Base-by-base conservation (phyloP, 192 early-diverging fungal species). In the Podila epicladia region DNA sequence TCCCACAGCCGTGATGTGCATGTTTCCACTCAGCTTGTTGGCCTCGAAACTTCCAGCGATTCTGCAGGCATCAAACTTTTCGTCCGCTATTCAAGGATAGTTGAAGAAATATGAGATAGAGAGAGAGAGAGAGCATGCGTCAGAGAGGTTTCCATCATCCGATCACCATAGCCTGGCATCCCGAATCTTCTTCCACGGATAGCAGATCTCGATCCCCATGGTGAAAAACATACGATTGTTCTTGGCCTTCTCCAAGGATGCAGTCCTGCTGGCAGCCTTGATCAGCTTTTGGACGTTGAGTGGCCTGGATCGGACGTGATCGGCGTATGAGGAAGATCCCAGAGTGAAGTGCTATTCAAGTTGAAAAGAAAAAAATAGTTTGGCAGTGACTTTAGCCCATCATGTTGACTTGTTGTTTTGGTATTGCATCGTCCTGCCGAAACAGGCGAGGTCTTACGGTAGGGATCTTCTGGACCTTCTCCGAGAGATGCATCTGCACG, bases 1-100 rank as follows among this genome's bases (percentile, higher is more conserved):
- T 15, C 96, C 96, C 49, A 89, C 79, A 9, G 96, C 92, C 6
- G 96, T 98, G 77, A 98, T 89, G 66, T 98, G 96, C 60, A 98
- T 86, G 82, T 95, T 95, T 28, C 96, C 95, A 6, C 92, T 85
- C 9, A 98, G 88, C 69, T 95, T 97, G 82, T 93, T 92, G 58
- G 94, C 91, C 35, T 85, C 70, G 12, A 95, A 85, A 9, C 89
- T 86, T 19, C 97, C 97, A 35, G 82, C 71, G 15, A 97, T 87
- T 13, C 92, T 80, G 79, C 97, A 98, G 4, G 90, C 94, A 37
- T 87, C 84, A 51, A 85, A 85, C 41, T 85, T 85, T 31, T 58
- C 45, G 15, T 61, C 57, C 51, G 41, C 62, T 67, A 65, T 45
- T 45, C 29, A 37, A 11, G 5, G 62, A 7, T 61, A 19, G 33